Conservation (phyloP, 257 asterid genomes). For the Apocynum venetum region DNA sequence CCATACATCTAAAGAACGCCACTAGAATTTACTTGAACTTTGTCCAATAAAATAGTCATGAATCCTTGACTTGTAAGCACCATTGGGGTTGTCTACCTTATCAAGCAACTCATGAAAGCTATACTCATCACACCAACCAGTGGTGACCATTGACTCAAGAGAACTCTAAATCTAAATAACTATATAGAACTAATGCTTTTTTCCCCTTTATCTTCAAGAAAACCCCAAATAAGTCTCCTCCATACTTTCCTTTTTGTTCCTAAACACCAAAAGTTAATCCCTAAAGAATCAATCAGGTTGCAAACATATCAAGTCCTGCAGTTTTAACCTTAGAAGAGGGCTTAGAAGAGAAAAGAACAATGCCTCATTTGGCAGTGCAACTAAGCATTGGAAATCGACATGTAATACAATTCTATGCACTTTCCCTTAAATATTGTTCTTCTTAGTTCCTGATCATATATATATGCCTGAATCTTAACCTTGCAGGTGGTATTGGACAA, state of each 20-base stretch:
- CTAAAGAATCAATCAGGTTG: not conserved
- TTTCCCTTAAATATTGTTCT: not conserved
- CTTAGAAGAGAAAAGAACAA: not conserved
- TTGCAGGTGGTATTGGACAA: constrained; percentile 67
- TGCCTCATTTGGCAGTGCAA: constrained; percentile 5
- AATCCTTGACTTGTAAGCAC: constrained; percentile 6
- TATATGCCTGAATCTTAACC: not conserved
- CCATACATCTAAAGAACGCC: too few species aligned
- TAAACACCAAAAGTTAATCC: too few species aligned
- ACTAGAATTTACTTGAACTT: too few species aligned
- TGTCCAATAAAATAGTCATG: not conserved
- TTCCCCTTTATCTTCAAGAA: constrained; percentile 3
- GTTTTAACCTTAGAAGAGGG: not conserved
- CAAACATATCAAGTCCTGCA: too few species aligned
- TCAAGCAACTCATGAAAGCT: constrained; percentile 20
- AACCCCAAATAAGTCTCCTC: not conserved
- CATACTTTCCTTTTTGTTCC: not conserved
- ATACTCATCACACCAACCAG: constrained; percentile 17
- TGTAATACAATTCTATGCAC: not conserved
- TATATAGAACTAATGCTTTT: not conserved
- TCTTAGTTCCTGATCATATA: not conserved
- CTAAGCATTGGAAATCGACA: constrained; percentile 2
- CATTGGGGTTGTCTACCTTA: not conserved
- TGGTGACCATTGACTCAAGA: constrained; percentile 14
- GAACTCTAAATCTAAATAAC: not conserved